phyloP scores from a whole-genome alignment of 176 grass and related monocot species.

The Sorghum bicolor region Sorghum_bicolor_NCBIv3 NC_012875.2:58477001-58477500 shows the following conservation, averaged over 20 bases:
- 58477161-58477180: conserved; percentile 58
- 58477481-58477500: background rate
- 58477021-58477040: conserved; percentile 4
- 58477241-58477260: conserved; percentile 74
- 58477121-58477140: conserved; percentile 80
- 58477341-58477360: background rate
- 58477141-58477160: conserved; percentile 78
- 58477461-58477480: background rate
- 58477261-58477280: conserved; percentile 47
- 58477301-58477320: conserved; percentile 30
- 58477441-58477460: background rate
- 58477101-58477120: conserved; percentile 78
- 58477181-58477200: conserved; percentile 49
- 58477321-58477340: background rate
- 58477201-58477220: conserved; percentile 82
- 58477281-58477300: conserved; percentile 61
- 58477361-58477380: background rate
- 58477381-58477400: background rate
- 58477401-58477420: background rate
- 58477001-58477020: conserved; percentile 44
- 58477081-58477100: conserved; percentile 55
- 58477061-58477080: conserved; percentile 14
- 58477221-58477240: conserved; percentile 82
- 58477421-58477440: background rate
- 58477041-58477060: background rate